These are phyloP conservation scores for Diaporthe ilicicola DNA, from an alignment of 2,329 filamentous ascomycete species.

Conservation along the genomic window DNA sequence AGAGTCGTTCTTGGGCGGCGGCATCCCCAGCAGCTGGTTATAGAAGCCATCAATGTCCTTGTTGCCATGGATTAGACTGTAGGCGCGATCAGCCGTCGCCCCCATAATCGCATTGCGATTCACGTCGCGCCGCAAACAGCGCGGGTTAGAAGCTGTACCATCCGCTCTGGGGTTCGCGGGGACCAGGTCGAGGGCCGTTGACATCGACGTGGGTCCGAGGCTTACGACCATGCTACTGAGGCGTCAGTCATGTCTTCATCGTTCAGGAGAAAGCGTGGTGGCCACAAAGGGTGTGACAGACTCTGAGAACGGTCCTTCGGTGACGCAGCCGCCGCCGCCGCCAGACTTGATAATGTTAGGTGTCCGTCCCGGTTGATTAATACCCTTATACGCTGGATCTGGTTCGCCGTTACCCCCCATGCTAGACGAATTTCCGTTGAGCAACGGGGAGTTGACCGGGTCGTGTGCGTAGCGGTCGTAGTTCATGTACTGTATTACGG, in stretches of 20 bases:
- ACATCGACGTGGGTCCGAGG: constrained; percentile 3
- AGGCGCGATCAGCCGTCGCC: constrained; percentile 45
- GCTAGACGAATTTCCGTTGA: constrained; percentile 62
- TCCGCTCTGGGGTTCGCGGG: constrained; percentile 45
- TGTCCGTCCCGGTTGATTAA: constrained; percentile 42
- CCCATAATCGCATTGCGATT: constrained; percentile 48
- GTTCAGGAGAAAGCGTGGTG: not conserved
- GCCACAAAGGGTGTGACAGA: constrained; percentile 37
- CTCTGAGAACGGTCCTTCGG: constrained; percentile 56
- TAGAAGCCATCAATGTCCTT: constrained; percentile 51
- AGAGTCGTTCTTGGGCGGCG: constrained; percentile 44
- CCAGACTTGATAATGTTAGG: constrained; percentile 54
- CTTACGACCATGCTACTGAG: not conserved
- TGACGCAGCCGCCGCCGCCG: constrained; percentile 64
- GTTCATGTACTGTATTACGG: not conserved
- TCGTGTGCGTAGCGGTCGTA: constrained; percentile 52
- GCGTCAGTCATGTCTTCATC: not conserved
- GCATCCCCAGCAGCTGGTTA: constrained; percentile 49
- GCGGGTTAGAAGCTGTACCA: constrained; percentile 49
- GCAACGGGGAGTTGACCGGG: constrained; percentile 57
- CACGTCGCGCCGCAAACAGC: constrained; percentile 53
- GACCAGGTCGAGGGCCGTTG: not conserved
- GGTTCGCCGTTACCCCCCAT: constrained; percentile 57
- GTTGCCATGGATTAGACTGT: constrained; percentile 46
- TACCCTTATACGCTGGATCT: constrained; percentile 28